Evolutionary conservation across 495 filamentous ascomycete genomes (phyloP), one percentile per base, ranked within the genome.

Genomic region (Haplographium delicatum): DNA sequence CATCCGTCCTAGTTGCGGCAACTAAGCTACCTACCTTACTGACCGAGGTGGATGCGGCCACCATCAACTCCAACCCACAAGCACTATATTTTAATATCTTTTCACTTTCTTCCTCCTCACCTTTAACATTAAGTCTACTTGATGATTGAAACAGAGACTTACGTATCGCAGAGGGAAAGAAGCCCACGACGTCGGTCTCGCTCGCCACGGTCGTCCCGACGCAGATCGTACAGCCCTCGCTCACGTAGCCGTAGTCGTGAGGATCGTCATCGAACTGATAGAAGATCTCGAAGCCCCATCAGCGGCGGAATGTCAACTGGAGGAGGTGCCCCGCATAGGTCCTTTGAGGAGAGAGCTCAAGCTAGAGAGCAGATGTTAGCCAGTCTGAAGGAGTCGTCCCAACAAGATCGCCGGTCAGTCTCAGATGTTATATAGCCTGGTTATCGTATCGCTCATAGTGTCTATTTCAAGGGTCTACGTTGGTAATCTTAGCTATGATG

Each of bases 401-500:
- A 96, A 68, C 93, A 97, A 72, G 93, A 97, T 76, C 91, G 93
- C 61, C 59, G 59, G 41, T 44, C 11, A 44, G 42, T 44, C 18
- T 44, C 5, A 15, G 13, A 44, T 13, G 5, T 6, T 11, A 15
- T 4, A 11, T 7, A 5, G 8, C 20, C 20, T 1, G 5, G 15
- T 4, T 28, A 1, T 25, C 10, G 18, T 26, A 22, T 31, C 24
- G 24, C 50, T 44, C 20, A 45, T 28, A 20, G 7, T n/a, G n/a
- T n/a, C n/a, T n/a, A 42, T 37, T 26, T 44, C 11, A n/a, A 89
- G 91, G 34, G 93, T 98, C 81, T 98, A 98, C 72, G 94, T 98
- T 65, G 93, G 93, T 71, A 98, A 98, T 62, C 78, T 98, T 56
- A 90, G 89, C 34, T 98, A 98, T 72, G 93, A 98, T 80, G 93